phyloP scores from a whole-genome alignment of 1,284 basidiomycete species.

The Sporisorium exsertum region DNA sequence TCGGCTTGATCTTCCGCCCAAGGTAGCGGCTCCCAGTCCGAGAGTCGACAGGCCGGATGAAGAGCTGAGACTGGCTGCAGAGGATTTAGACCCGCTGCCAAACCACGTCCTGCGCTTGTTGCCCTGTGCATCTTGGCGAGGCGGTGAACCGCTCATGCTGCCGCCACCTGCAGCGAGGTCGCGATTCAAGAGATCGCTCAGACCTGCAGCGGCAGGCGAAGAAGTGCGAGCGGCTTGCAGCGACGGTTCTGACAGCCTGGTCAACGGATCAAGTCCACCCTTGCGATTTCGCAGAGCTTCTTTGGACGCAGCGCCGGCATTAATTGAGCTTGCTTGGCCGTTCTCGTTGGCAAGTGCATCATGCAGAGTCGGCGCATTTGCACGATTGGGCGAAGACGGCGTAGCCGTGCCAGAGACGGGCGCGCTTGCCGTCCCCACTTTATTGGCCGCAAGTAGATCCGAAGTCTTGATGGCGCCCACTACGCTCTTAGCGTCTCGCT shows the following conservation, averaged over 20 bases:
- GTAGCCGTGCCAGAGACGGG: slow-evolving; percentile 47
- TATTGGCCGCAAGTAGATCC: slow-evolving; percentile 31
- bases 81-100: slow-evolving; percentile 26
- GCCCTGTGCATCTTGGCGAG: slow-evolving; percentile 29
- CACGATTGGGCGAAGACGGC: slow-evolving; percentile 16
- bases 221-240: slow-evolving; percentile 18
- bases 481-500: slow-evolving; percentile 14
- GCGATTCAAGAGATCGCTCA: slow-evolving; percentile 47
- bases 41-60: slow-evolving; percentile 39
- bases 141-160: slow-evolving; percentile 26
- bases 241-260: slow-evolving; percentile 13
- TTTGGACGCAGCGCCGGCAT: slow-evolving; percentile 6
- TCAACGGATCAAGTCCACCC: slow-evolving; percentile 10
- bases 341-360: slow-evolving; percentile 3
- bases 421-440: slow-evolving; percentile 32
- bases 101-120: slow-evolving; percentile 54
- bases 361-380: background rate
- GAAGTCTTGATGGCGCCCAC: slow-evolving; percentile 17
- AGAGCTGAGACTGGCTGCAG: slow-evolving; percentile 25
- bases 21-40: slow-evolving; percentile 22
- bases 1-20: slow-evolving; percentile 27
- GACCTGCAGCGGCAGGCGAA: slow-evolving; percentile 49
- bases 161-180: slow-evolving; percentile 44
- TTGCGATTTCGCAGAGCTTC: slow-evolving; percentile 44
- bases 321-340: slow-evolving; percentile 25